phyloP scores from a whole-genome alignment of 176 grass and related monocot genomes.

The Oryza glumipatula region DNA sequence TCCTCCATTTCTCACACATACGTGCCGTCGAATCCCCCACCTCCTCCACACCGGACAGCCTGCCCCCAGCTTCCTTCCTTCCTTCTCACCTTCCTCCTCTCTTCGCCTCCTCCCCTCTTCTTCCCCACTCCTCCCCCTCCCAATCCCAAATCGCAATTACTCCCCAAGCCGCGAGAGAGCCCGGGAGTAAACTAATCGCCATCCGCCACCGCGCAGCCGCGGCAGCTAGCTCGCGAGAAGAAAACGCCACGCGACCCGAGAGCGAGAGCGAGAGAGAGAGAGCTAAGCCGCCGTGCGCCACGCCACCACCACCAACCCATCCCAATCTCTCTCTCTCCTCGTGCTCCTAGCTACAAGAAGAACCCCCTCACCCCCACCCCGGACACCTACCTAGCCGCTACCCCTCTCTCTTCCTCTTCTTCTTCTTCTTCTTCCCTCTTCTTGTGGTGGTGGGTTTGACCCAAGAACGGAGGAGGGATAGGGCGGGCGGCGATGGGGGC shows the following conservation, averaged over 20 bases:
- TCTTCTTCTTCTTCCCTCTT: not conserved
- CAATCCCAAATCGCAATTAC: conserved; percentile 16
- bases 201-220: not conserved
- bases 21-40: no score
- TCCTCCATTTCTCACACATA: not conserved
- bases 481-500: not conserved
- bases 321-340: not conserved
- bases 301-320: conserved; percentile 15
- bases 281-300: not conserved
- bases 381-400: not conserved
- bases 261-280: no score
- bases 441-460: not conserved
- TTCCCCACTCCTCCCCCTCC: not conserved
- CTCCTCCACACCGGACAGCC: no score
- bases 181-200: conserved; percentile 35
- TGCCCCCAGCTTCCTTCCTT: not conserved
- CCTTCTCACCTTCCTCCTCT: conserved; percentile 8
- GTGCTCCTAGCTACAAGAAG: conserved; percentile 18
- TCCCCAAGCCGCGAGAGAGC: not conserved
- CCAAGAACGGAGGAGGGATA: not conserved
- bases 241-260: conserved; percentile 9
- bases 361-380: conserved; percentile 19
- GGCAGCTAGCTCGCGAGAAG: not conserved
- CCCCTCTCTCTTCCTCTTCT: not conserved
- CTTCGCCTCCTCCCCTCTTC: not conserved